Evolutionary conservation across 306 rosid species (phyloP), one percentile per base, ranked within the genome.

Genomic region (Cucumis melo): DNA sequence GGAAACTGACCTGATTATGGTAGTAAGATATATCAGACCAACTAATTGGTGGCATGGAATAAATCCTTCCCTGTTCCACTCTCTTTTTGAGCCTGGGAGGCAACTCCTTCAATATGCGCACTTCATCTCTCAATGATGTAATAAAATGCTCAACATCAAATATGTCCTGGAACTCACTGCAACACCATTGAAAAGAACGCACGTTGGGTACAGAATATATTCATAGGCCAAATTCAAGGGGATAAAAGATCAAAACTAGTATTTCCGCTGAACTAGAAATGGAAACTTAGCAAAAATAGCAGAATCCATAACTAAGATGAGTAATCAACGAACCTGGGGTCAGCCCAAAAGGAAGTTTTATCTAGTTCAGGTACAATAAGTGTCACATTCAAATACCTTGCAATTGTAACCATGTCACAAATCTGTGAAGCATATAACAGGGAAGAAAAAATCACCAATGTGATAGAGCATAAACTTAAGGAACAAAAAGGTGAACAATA

Each of bases 381-480:
- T 5, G 99, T 94, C 77, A 94, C 97, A 83, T 94, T 94, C 76
- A 94, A 79, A 83, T 89, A 83, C 82, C 99, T 89, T 2, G 99
- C 97, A 61, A 94, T 94, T 34, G 96, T 92, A 42, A 94, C 97
- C 99, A 94, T 94, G 83, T 94, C 99, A 82, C 99, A 94, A 68
- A 94, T 94, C 99, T 94, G 94, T 10, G 66, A 21, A 72, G 48
- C 46, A 74, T 21, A 77, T 19, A 77, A 58, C 48, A 70, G 54
- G 65, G 42, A 50, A 54, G 19, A 48, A 73, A 71, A 71, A 58
- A 19, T 21, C 62, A 71, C 38, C 60, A 32, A 20, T 36, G 68
- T 70, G 66, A 9, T 39, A 48, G 60, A 8, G 64, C 64, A 56
- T 19, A 48, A 10, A 72, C n/a, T 15, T 42, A n/a, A 23, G 10